Evolutionary conservation across 179 eudicot genomes (phyloP), one percentile per base, ranked within the genome.

Genomic region (Silene noctiflora): DNA sequence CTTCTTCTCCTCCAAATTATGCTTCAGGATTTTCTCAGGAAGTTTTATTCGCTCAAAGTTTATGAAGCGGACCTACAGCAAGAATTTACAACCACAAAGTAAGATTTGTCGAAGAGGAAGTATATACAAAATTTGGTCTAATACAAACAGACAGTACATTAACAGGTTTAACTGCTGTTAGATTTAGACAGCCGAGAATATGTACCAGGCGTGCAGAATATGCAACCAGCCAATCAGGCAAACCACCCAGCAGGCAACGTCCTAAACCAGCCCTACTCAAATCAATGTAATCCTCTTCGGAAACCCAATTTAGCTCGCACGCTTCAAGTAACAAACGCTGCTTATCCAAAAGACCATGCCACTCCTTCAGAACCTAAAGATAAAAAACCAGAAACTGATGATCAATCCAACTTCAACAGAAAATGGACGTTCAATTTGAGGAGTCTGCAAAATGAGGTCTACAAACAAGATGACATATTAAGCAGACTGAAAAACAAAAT

Each of bases 151-250:
- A 53, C 20, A 59, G 29, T 46, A 59, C 19, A 66, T 22, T 76
- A 64, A 19, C n/a, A 6, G 19, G 20, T 44, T 13, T 12, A 10
- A 42, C 65, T 44, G 71, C 22, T 33, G 39, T 39, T 21, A 66
- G 35, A 31, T 48, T 78, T 46, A 69, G 24, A 55, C 27, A 73
- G 29, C 21, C 72, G 51, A 78, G 65, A 75, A 31, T 64, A 69
- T 64, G 46, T 82, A 94, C 98, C 95, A 95, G 79, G 67, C 97
- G 93, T 70, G 97, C 97, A n/a, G 99, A 84, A 79, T 95, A 95
- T 44, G 99, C 97, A 82, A 95, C 74, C 72, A 95, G 85, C 99
- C 99, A 95, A 85, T 94, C 96, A 76, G 98, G 98, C 81, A 94
- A 80, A 67, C 95, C 98, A 66, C 88, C 93, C 82, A 94, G 96